Base-by-base conservation (phyloP, 371 early-diverging fungal genomes). In the Mucor racemosus region DNA sequence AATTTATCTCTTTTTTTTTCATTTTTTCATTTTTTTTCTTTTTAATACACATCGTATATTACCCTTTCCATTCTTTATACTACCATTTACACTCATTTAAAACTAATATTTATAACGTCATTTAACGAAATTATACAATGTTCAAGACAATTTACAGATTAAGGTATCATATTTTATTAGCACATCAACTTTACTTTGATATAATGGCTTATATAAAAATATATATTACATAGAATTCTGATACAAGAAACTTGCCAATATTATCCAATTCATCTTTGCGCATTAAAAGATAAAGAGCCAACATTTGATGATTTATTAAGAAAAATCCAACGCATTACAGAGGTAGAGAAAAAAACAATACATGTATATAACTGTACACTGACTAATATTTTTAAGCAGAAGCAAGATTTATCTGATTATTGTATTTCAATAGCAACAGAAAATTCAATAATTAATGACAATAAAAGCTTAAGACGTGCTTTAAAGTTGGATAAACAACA, bases 251-350 rank as follows among this genome's bases (percentile, higher is more conserved):
- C 66, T 50, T 60, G 73, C 10, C 62, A 67, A 17, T 56, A 61
- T 56, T 72, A 74, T 56, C 76, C 78, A n/a, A 55, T 78, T 17
- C 78, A 73, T 60, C 59, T 80, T 33, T 76, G 68, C 58, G 64
- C 73, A 15, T 55, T 78, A 34, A 76, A 78, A 66, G 71, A 73
- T 41, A 73, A 75, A 63, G 42, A 66, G 40, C 76, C 78, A 21
- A 65, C 70, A 40, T 80, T 76, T 69, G 65, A 72, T 35, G 81
- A 80, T 21, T 69, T 80, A 26, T 15, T 71, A 17, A 60, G 73
- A 17, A 74, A 77, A 48, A 73, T 80, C 26, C 67, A 73, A 59
- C 64, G 64, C 44, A 69, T 73, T 33, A 60, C 68, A 53, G 64
- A 73, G 69, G 76, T 70, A 64, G n/a, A n/a, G n/a, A 55, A 2